A percentile compares a stretch with the other conserved stretches of the same genome.
Evolutionary conservation across 2,329 filamentous ascomycete genomes (phyloP).

Genomic region (Neopestalotiopsis rosae): DNA sequence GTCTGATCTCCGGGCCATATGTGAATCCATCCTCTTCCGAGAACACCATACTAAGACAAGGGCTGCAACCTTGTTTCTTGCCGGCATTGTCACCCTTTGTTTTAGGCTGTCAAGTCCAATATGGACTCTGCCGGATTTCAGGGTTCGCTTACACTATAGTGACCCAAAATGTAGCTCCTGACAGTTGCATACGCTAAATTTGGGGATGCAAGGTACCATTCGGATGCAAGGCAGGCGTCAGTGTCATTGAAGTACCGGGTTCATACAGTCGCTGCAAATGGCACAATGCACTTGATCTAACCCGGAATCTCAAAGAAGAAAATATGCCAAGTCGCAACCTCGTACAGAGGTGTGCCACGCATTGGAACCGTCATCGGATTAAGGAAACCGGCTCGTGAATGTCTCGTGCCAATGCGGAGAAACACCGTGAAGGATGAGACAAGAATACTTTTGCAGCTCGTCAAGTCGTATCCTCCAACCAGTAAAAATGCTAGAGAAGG

Average conservation of each 20-base stretch:
- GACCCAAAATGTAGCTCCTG: background rate
- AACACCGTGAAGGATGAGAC: background rate
- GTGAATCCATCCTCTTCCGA: background rate
- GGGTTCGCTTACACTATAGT: background rate
- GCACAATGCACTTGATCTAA: background rate
- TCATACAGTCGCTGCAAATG: background rate
- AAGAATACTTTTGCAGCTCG: background rate
- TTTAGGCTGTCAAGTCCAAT: constrained; percentile 1
- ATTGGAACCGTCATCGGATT: background rate
- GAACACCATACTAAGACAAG: background rate
- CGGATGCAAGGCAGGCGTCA: background rate
- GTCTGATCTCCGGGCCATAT: background rate
- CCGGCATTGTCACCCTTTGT: background rate
- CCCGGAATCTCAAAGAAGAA: background rate
- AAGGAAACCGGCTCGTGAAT: background rate
- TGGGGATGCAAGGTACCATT: background rate
- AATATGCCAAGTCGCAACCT: constrained; percentile 4
- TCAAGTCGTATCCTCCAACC: background rate
- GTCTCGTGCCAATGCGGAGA: background rate
- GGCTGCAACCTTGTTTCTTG: background rate
- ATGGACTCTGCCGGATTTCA: background rate
- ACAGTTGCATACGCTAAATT: background rate
- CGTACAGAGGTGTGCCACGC: background rate
- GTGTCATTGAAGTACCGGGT: background rate
- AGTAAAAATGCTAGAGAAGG: background rate